Conservation (phyloP, 108 stramenopile species). For the Skeletonema tropicum region DNA sequence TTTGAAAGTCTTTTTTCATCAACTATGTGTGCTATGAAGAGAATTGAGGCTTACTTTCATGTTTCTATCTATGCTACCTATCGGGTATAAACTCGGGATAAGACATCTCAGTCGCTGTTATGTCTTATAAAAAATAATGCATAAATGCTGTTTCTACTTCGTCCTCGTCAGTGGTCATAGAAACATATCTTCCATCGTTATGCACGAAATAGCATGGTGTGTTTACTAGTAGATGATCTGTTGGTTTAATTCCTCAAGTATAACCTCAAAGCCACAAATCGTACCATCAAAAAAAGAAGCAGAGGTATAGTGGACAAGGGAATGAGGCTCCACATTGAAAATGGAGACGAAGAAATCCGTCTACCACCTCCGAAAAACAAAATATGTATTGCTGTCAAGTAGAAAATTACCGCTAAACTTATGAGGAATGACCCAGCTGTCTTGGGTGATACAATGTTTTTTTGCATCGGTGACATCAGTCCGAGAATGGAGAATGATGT, state of each 20-base stretch:
- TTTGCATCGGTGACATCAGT: background rate
- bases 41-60: background rate
- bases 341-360: background rate
- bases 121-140: background rate
- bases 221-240: background rate
- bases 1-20: background rate
- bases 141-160: background rate
- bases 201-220: background rate
- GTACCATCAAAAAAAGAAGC: slow-evolving; percentile 7
- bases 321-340: background rate
- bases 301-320: slow-evolving; percentile 10
- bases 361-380: background rate
- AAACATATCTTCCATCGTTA: too few species aligned
- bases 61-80: slow-evolving; percentile 1
- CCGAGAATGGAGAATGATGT: background rate
- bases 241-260: slow-evolving; percentile 6
- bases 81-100: background rate
- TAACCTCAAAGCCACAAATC: slow-evolving; percentile 8
- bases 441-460: background rate
- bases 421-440: background rate
- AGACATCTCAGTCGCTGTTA: background rate
- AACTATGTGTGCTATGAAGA: background rate
- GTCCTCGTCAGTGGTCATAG: too few species aligned
- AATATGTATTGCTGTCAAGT: background rate
- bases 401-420: background rate